These are phyloP conservation scores for Phytophthora nicotianae DNA, from an alignment of 352 stramenopile species.

Conservation along the genomic window DNA sequence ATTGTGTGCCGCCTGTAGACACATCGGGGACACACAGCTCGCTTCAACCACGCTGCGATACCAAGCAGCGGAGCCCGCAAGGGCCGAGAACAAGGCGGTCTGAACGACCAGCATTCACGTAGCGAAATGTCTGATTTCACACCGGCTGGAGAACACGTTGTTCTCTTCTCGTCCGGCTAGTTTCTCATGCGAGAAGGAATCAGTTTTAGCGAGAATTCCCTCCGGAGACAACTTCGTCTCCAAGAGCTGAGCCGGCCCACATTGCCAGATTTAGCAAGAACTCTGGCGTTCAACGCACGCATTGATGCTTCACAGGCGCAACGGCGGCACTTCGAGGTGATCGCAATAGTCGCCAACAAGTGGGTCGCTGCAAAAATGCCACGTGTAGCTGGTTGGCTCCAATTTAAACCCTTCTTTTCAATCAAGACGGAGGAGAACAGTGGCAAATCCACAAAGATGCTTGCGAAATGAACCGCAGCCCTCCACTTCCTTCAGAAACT, in stretches of 20 bases:
- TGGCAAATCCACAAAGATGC: slow-evolving; percentile 26
- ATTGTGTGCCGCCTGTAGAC: slow-evolving; percentile 15
- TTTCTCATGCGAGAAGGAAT: slow-evolving; percentile 24
- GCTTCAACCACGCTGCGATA: slow-evolving; percentile 27
- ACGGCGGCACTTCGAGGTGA: slow-evolving; percentile 9
- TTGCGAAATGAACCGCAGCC: slow-evolving; percentile 29
- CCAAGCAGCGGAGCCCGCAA: not conserved
- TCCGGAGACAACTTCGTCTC: not conserved
- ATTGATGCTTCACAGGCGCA: slow-evolving; percentile 7
- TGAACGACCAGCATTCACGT: slow-evolving; percentile 5
- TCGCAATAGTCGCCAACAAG: slow-evolving; percentile 28
- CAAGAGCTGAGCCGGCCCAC: not conserved
- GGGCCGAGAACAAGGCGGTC: not conserved
- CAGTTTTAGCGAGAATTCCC: slow-evolving; percentile 16
- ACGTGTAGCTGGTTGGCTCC: slow-evolving; percentile 21
- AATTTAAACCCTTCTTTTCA: not conserved
- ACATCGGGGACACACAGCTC: slow-evolving; percentile 1
- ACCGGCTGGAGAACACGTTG: slow-evolving; percentile 19
- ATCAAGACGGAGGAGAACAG: slow-evolving; percentile 20
- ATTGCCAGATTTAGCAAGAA: not conserved
- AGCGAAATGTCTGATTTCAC: slow-evolving; percentile 20
- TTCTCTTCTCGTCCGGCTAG: slow-evolving; percentile 8
- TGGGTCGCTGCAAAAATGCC: slow-evolving; percentile 27
- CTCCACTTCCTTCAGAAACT: slow-evolving; percentile 18
- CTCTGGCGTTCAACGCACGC: not conserved